Evolutionary conservation across 2,329 filamentous ascomycete species (phyloP), one percentile per base, ranked within the genome.

Genomic region (Stromatinia cepivora): DNA sequence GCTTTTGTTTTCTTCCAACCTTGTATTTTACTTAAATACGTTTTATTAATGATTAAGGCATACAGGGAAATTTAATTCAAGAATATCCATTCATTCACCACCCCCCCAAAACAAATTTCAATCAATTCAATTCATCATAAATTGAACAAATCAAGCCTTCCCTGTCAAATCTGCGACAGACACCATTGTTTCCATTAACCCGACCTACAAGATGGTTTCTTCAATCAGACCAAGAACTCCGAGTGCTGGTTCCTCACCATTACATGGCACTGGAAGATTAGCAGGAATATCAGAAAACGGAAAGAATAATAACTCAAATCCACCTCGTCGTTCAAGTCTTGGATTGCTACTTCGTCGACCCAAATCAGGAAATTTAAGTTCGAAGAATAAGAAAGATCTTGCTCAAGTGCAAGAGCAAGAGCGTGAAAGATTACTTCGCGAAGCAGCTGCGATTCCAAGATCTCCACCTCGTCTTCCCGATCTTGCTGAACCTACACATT

Each of bases 291-390:
- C 77, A 57, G 80, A 81, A 70, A 53, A 68, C 56, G 71, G 65
- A 34, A 80, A 79, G 71, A 73, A 74, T 52, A 39, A 22, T 65
- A 28, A 65, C 36, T 13, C 62, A 48, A 65, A 77, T 68, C 70
- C 72, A 62, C 72, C 78, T 69, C 82, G 83, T 74, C 81, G 83
- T 71, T 81, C 84, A 56, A 85, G 83, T 66, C 80, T 87, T 70
- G 84, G 84, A 42, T 85, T 86, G 80, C 85, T 92, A 77, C 84
- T 91, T 72, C 85, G 88, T 80, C 87, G 89, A 75, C 86, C 86
- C 78, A 91, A 91, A 78, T 91, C 88, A 70, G 86, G 85, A 71
- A 88, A 92, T 73, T 79, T 91, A 70, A 84, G 84, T 74, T 67
- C 87, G 86, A 75, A 83, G 82, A 88, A 85, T 80, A 90, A 88